Evolutionary conservation across 2,329 filamentous ascomycete species (phyloP), one percentile per base, ranked within the genome.

Genomic region (Colletotrichum horii): DNA sequence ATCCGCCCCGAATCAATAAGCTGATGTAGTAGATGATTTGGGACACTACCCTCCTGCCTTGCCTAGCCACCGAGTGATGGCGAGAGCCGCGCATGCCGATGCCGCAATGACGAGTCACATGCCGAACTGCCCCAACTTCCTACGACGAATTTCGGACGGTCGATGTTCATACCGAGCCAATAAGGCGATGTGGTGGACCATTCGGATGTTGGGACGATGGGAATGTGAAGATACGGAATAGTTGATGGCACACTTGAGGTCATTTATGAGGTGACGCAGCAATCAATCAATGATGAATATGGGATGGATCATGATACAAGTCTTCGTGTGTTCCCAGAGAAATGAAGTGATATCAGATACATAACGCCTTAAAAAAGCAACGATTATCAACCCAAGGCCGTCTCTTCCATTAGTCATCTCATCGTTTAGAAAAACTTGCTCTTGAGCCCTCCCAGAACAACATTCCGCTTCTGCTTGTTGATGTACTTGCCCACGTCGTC

Each of bases 401-500:
- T 76, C 22, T 38, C 58, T 70, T 43, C 60, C 67, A 24, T 74
- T 65, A 74, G n/a, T 76, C 74, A 36, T 74, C 58, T 61, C 26
- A 12, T 73, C 56, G 26, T 34, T 19, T 69, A 83, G 26, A 83
- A 82, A 74, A 92, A 93, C 80, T 92, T 92, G 81, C 90, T 88
- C 82, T 91, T 93, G 22, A 93, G 85, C 76, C 90, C 88, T 2
- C 96, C 95, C 79, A 97, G 85, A 16, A 98, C 88, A 78, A 97
- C 88, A 77, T 95, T 96, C 82, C 93, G 91, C 90, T 98, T 98
- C 87, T 98, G 96, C 85, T 93, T 93, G 74, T 89, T 90, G 6
- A 98, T 93, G 83, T 91, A 98, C 83, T 98, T 98, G 80, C 91
- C 94, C 68, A 98, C 96, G 82, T 98, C 96, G 36, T 96, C 92